A percentile compares a stretch with the other conserved stretches of the same genome.
phyloP scores from a whole-genome alignment of 805 yeast species.

The Priceomyces medius region DNA sequence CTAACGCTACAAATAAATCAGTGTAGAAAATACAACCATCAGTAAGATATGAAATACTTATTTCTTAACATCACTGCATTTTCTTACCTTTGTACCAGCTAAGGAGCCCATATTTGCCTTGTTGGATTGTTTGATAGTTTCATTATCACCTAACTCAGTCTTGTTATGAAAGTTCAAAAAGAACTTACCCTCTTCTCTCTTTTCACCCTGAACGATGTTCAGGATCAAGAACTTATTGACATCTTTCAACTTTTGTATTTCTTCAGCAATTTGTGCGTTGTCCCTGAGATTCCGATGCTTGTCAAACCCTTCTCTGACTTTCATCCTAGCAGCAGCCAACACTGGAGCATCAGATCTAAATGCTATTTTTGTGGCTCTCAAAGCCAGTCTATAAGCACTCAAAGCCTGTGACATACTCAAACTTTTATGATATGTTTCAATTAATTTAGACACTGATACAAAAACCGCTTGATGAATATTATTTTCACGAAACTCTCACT shows the following conservation, averaged over 20 bases:
- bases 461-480: too few species aligned
- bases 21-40: too few species aligned
- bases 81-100: conserved; percentile 52
- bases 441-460: too few species aligned
- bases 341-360: conserved; percentile 52
- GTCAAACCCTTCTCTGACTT: conserved; percentile 56
- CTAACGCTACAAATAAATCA: neutral
- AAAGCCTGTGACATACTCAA: conserved; percentile 25
- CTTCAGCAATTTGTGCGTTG: conserved; percentile 31
- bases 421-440: neutral
- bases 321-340: conserved; percentile 56
- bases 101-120: conserved; percentile 44
- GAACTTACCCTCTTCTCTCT: conserved; percentile 44
- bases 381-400: conserved; percentile 62
- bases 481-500: neutral
- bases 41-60: neutral
- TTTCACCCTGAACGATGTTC: conserved; percentile 86
- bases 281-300: conserved; percentile 22
- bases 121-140: conserved; percentile 58
- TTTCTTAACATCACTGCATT: conserved; percentile 20
- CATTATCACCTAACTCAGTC: conserved; percentile 91
- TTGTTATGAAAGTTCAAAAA: conserved; percentile 70
- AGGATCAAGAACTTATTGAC: conserved; percentile 66
- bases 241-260: conserved; percentile 57
- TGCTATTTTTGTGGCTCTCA: conserved; percentile 64